A percentile compares a stretch with the other conserved stretches of the same genome.
Evolutionary conservation across 257 asterid species (phyloP).

Genomic region (Gynochthodes officinalis): DNA sequence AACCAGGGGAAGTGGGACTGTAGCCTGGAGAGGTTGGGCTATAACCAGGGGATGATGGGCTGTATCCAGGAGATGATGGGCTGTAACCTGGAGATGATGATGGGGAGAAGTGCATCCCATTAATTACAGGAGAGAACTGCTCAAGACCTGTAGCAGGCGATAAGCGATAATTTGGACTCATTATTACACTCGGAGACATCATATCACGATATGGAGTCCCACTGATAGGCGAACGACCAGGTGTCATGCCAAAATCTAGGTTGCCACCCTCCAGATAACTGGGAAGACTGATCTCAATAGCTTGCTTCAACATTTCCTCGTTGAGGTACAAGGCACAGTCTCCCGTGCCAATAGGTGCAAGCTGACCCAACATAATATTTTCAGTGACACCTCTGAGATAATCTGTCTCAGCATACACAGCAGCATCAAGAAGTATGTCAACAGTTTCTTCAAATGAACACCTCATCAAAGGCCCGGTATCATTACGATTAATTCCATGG

Average conservation of each 20-base stretch:
- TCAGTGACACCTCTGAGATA: slow-evolving; percentile 91
- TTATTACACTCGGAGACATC: slow-evolving; percentile 86
- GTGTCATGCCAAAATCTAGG: slow-evolving; percentile 90
- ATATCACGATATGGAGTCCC: slow-evolving; percentile 93
- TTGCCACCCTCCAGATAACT: slow-evolving; percentile 88
- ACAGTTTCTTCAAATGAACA: slow-evolving; percentile 98
- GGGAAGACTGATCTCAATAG: slow-evolving; percentile 85
- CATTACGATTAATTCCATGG: slow-evolving; percentile 92
- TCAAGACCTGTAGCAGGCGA: slow-evolving; percentile 73
- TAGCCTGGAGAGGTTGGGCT: slow-evolving; percentile 88
- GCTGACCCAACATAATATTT: slow-evolving; percentile 96
- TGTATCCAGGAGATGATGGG: slow-evolving; percentile 85
- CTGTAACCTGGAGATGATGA: slow-evolving; percentile 83
- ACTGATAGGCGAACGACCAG: slow-evolving; percentile 75
- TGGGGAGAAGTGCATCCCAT: slow-evolving; percentile 81
- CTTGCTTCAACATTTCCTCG: slow-evolving; percentile 92
- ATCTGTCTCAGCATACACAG: slow-evolving; percentile 91
- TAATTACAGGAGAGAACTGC: slow-evolving; percentile 82
- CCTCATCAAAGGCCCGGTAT: slow-evolving; percentile 99
- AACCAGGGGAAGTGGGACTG: slow-evolving; percentile 77
- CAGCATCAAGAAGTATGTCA: slow-evolving; percentile 97
- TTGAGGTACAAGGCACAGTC: slow-evolving; percentile 79
- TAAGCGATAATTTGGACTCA: slow-evolving; percentile 74
- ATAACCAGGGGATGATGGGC: slow-evolving; percentile 84
- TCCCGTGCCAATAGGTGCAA: slow-evolving; percentile 98